Conservation (phyloP, 306 rosid genomes). For the Dalbergia cultrata region DNA sequence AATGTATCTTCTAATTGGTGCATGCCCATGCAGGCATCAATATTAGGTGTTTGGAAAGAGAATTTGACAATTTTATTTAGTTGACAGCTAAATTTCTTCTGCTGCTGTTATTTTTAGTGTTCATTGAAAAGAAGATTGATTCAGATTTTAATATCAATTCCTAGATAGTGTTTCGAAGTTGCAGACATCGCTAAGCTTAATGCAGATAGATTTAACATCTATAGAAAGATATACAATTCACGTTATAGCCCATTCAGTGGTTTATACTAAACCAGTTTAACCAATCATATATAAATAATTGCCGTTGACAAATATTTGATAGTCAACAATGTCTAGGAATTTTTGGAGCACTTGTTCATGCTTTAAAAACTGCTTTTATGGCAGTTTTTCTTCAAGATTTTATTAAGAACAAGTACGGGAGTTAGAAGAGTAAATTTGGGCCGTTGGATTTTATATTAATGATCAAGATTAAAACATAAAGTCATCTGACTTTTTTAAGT, state of each 20-base stretch:
- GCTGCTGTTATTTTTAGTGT: constrained; percentile 16
- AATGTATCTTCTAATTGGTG: constrained; percentile 5
- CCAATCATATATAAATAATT: not conserved
- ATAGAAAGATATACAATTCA: not conserved
- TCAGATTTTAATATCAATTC: constrained; percentile 30
- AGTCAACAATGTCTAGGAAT: constrained; percentile 8
- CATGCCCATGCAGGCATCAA: constrained; percentile 14
- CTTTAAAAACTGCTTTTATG: not conserved
- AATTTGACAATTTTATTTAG: not conserved
- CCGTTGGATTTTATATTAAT: too few relatives aligned
- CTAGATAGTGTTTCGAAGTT: constrained; percentile 4
- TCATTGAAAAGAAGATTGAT: constrained; percentile 31
- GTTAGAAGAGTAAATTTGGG: too few relatives aligned
- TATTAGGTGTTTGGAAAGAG: constrained; percentile 20
- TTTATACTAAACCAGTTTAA: not conserved
- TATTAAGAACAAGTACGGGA: not conserved
- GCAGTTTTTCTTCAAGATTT: not conserved
- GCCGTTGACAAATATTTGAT: constrained; percentile 8
- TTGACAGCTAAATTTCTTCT: constrained; percentile 28
- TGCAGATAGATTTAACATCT: constrained; percentile 11
- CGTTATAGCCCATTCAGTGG: too few relatives aligned
- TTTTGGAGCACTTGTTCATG: not conserved
- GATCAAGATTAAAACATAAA: too few relatives aligned
- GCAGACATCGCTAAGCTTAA: constrained; percentile 19
- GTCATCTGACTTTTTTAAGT: too few relatives aligned